These are phyloP conservation scores for Trichophyton simii DNA, from an alignment of 2,329 filamentous ascomycete genomes.

Conservation along the genomic window DNA sequence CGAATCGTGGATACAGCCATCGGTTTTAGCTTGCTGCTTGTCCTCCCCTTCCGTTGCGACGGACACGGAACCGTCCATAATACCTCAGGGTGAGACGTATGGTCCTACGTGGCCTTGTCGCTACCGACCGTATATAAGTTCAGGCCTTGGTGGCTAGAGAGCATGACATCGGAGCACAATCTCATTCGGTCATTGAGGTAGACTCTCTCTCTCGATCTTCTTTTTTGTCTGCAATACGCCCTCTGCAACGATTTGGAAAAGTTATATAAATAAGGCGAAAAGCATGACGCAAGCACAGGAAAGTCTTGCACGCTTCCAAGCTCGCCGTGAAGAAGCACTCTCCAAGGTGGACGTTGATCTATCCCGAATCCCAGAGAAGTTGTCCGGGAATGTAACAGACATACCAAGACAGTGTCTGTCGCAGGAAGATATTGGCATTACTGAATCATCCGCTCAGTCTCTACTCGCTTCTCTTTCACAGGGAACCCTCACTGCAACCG, in stretches of 20 bases:
- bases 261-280: neutral
- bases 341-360: slow-evolving; percentile 2
- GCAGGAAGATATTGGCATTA: neutral
- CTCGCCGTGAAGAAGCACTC: neutral
- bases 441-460: neutral
- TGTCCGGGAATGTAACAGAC: neutral
- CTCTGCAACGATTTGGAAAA: neutral
- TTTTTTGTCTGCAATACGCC: neutral
- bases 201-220: neutral
- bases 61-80: neutral
- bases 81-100: neutral
- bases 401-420: slow-evolving; percentile 3
- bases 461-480: neutral
- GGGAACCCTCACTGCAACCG: slow-evolving; percentile 4
- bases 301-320: neutral
- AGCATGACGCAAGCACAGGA: slow-evolving; percentile 1
- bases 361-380: neutral
- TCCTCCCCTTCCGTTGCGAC: neutral
- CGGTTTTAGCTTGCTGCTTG: neutral
- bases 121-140: neutral
- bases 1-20: neutral
- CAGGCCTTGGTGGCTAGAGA: neutral
- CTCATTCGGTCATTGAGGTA: neutral
- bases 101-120: neutral
- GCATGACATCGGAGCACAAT: neutral